Evolutionary conservation across 345 rosid genomes (phyloP).

Genomic region (Eucalyptus erythrocorys): DNA sequence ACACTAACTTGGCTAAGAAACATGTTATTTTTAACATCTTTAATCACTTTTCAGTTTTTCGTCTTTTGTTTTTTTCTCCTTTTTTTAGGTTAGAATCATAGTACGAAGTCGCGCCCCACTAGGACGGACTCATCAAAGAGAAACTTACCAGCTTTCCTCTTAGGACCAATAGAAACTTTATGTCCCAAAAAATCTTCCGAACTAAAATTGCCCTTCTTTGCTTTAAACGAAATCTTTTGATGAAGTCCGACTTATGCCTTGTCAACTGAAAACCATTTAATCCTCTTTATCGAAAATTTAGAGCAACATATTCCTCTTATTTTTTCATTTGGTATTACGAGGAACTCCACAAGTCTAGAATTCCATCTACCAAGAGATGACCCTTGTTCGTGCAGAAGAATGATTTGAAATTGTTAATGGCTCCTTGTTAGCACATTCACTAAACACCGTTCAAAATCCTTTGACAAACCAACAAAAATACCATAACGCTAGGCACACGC

Average conservation of each 20-base stretch:
- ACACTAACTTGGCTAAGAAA: too few relatives aligned
- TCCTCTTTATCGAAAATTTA: neutral
- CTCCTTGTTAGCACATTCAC: too few relatives aligned
- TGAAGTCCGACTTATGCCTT: neutral
- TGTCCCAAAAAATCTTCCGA: neutral
- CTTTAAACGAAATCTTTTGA: neutral
- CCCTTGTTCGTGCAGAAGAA: neutral
- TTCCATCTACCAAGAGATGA: neutral
- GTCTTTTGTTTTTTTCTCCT: rapidly evolving
- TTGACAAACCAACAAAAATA: too few relatives aligned
- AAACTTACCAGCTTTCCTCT: neutral
- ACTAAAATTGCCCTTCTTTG: neutral
- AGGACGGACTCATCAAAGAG: neutral
- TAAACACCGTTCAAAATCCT: neutral
- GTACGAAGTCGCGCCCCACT: neutral
- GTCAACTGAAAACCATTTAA: neutral
- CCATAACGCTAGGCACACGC: too few relatives aligned
- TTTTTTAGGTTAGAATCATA: neutral
- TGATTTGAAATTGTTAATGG: neutral
- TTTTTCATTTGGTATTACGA: neutral
- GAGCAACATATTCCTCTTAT: neutral
- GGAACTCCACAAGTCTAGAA: neutral
- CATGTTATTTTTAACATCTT: neutral
- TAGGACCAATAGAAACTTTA: neutral
- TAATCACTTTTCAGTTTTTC: neutral